Evolutionary conservation across 257 asterid species (phyloP), one percentile per base, ranked within the genome.

Genomic region (Cinchona pubescens): DNA sequence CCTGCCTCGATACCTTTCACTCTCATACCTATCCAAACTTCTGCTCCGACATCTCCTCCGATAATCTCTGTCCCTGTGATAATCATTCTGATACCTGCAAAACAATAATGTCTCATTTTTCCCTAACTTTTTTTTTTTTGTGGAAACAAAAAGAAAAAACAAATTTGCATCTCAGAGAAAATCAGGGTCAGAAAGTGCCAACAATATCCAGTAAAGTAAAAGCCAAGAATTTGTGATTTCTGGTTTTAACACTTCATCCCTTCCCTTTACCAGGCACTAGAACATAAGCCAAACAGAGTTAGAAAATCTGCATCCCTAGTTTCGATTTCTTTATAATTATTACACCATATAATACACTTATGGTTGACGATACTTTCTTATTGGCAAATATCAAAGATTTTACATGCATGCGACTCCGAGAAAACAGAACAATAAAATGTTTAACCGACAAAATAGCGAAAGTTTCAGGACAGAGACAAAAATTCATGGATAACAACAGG

Each of bases 11-110:
- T 65, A 71, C 58, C 75, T 77, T 18, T 75, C 74, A 71, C 60
- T 75, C 67, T 85, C 80, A 73, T 75, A 32, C 55, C 87, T 71
- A 75, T 80, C 83, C 78, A 63, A 42, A 27, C 86, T 85, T 74
- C 23, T 48, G 53, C 53, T 48, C 21, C 53, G 53, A 14, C 79
- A 71, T 43, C 85, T 79, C 62, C 83, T 75, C 74, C 77, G 75
- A 38, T 82, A 75, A 40, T 63, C 86, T 67, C 80, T 80, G 37
- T 69, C 83, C 61, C 83, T 69, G 43, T 58, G 45, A 69, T 78
- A 35, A 67, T 82, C 86, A 79, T 85, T 85, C 1, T 69, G 78
- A 74, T 75, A 73, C 67, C 88, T 85, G 75, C 25, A 67, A 55
- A 69, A 60, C 12, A 45, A 19, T 46, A 19, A 4, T 18, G 7